Evolutionary conservation across 768 basidiomycete species (phyloP), one percentile per base, ranked within the genome.

Genomic region (Filobasidium wieringae): DNA sequence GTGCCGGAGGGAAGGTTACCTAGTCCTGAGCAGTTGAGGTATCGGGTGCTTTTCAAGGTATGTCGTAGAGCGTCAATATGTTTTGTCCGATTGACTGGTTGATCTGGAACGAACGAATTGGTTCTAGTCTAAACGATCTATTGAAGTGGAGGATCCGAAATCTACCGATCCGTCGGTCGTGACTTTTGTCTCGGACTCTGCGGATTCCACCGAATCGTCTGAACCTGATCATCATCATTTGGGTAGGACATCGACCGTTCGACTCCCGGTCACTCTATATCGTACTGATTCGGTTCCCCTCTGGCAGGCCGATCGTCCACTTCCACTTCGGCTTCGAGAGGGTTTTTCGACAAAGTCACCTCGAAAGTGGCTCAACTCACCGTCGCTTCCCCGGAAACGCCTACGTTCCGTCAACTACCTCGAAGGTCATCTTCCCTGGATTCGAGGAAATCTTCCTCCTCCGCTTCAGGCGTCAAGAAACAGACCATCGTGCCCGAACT

Each of bases 1-100:
- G 51, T 47, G 2, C 26, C 39, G 9, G 61, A 65, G 22, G 29
- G 76, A 74, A 72, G 83, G n/a, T 66, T 97, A 29, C 92, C 92
- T 0, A 92, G 88, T 68, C 92, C 92, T 0, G 85, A 89, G 52
- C 80, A 84, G 17, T 77, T 97, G 49, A 85, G 81, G 69, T 79
- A 82, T 4, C 82, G 81, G 61, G 79, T 95, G n/a, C 69, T 95
- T 33, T 74, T 97, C 59, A 97, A 97, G 79, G 87, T 84, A 30
- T 47, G 77, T 72, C 5, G 11, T 31, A 11, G 9, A 30, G n/a
- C n/a, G 14, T 22, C 26, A 1, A 7, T 27, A 2, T n/a, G 29
- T n/a, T n/a, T n/a, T n/a, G n/a, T n/a, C n/a, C n/a, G n/a, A n/a
- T 34, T 15, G 12, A 36, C 1, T 26, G 0, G 7, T n/a, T 7